These are phyloP conservation scores for Pogostemon cablin DNA, from an alignment of 257 asterid species.

Conservation along the genomic window DNA sequence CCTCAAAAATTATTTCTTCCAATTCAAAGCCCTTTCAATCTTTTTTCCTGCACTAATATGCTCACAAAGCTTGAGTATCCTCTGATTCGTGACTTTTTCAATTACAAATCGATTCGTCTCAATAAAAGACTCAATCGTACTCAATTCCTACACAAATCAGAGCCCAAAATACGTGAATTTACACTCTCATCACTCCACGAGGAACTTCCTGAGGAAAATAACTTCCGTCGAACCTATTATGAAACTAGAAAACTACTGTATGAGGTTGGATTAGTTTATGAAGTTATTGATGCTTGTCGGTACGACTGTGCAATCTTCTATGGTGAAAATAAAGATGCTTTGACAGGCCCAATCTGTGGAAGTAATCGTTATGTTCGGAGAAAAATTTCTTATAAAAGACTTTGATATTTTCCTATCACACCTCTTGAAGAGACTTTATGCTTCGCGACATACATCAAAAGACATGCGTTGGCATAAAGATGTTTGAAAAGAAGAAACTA, in stretches of 20 bases:
- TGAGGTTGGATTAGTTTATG: not conserved
- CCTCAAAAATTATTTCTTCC: too few species aligned
- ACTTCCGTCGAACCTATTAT: not conserved
- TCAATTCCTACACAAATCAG: too few species aligned
- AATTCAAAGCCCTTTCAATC: too few species aligned
- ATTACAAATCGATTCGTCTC: too few species aligned
- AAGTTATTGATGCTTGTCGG: not conserved
- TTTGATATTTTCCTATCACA: constrained; percentile 5
- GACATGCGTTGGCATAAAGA: constrained; percentile 18
- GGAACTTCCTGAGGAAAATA: not conserved
- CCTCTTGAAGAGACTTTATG: not conserved
- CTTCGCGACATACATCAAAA: not conserved
- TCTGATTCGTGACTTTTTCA: too few species aligned
- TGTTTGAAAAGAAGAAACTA: not conserved
- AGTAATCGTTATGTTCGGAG: not conserved
- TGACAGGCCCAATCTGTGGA: not conserved
- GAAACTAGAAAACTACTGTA: not conserved
- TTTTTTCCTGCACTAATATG: too few species aligned
- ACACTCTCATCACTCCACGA: too few species aligned
- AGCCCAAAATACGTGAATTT: too few species aligned
- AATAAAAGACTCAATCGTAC: too few species aligned
- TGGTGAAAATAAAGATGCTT: not conserved
- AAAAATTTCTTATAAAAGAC: not conserved
- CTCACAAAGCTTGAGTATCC: too few species aligned
- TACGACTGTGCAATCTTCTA: not conserved